These are phyloP conservation scores for Didymella glomerata DNA, from an alignment of 2,329 filamentous ascomycete species.

Conservation along the genomic window DNA sequence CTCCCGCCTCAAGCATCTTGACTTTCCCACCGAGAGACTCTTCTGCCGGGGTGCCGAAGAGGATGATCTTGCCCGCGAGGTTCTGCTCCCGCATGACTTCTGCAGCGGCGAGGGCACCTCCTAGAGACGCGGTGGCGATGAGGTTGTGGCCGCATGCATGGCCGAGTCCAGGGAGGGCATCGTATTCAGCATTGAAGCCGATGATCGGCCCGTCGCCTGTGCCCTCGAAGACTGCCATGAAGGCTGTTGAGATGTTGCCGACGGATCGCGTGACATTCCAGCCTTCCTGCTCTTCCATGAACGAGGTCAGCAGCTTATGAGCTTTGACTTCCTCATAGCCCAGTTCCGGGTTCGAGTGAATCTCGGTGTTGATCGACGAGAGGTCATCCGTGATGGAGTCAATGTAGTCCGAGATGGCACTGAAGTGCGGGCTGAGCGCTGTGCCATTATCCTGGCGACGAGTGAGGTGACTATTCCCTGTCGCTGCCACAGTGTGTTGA, in stretches of 20 bases:
- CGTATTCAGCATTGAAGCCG: slow-evolving; percentile 54
- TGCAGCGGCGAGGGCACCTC: slow-evolving; percentile 51
- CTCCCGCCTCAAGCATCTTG: slow-evolving; percentile 55
- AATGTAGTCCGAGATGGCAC: slow-evolving; percentile 26
- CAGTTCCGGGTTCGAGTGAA: slow-evolving; percentile 63
- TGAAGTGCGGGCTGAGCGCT: slow-evolving; percentile 9
- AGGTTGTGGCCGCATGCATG: slow-evolving; percentile 59
- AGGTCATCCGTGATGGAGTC: slow-evolving; percentile 38
- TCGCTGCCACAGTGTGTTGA: slow-evolving; percentile 1
- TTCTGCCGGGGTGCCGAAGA: slow-evolving; percentile 58
- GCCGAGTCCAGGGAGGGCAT: slow-evolving; percentile 53
- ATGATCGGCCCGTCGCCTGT: slow-evolving; percentile 52
- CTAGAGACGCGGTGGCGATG: slow-evolving; percentile 53
- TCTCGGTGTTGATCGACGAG: slow-evolving; percentile 59
- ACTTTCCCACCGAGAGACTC: slow-evolving; percentile 56
- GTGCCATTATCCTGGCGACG: slow-evolving; percentile 22
- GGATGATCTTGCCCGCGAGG: slow-evolving; percentile 49
- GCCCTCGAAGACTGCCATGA: slow-evolving; percentile 41
- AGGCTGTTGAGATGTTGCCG: slow-evolving; percentile 48
- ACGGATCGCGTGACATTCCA: slow-evolving; percentile 45
- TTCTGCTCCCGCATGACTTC: slow-evolving; percentile 37
- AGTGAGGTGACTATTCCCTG: not conserved
- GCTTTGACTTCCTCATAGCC: slow-evolving; percentile 60
- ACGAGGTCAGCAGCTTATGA: slow-evolving; percentile 60
- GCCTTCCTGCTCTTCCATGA: slow-evolving; percentile 51